These are phyloP conservation scores for Capillidium heterosporum DNA, from an alignment of 371 early-diverging fungal genomes.

Conservation along the genomic window DNA sequence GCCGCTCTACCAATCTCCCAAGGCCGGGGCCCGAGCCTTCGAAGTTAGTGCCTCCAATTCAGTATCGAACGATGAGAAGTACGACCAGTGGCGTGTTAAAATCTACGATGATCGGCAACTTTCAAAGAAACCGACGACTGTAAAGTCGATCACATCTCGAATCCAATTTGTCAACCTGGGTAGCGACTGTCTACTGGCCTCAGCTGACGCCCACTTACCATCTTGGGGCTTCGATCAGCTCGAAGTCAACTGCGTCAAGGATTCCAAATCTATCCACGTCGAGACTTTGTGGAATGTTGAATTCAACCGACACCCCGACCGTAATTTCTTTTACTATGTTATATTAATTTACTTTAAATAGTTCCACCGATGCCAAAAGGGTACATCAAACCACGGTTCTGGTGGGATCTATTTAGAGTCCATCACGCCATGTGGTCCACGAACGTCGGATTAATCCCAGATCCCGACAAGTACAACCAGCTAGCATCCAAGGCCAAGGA, in stretches of 20 bases:
- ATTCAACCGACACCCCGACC: conserved; percentile 6
- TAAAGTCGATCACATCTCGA: conserved; percentile 61
- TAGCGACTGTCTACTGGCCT: conserved; percentile 65
- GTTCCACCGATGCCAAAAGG: conserved; percentile 34
- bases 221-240: conserved; percentile 97
- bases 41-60: conserved; percentile 77
- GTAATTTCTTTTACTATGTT: not conserved
- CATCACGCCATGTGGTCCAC: conserved; percentile 95
- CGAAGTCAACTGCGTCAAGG: conserved; percentile 78
- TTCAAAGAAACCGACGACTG: conserved; percentile 14
- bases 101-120: conserved; percentile 38
- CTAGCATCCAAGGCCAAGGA: conserved; percentile 75
- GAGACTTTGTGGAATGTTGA: conserved; percentile 94
- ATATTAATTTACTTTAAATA: not conserved
- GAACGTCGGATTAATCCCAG: conserved; percentile 94
- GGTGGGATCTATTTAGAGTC: conserved; percentile 75
- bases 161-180: conserved; percentile 69
- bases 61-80: conserved; percentile 41
- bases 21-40: conserved; percentile 59
- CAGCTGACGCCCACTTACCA: conserved; percentile 66
- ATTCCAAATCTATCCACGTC: conserved; percentile 30
- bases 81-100: conserved; percentile 84
- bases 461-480: conserved; percentile 85
- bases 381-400: conserved; percentile 49
- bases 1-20: conserved; percentile 66